Conservation (phyloP, 352 stramenopile species). For the Globisporangium spinosum region DNA sequence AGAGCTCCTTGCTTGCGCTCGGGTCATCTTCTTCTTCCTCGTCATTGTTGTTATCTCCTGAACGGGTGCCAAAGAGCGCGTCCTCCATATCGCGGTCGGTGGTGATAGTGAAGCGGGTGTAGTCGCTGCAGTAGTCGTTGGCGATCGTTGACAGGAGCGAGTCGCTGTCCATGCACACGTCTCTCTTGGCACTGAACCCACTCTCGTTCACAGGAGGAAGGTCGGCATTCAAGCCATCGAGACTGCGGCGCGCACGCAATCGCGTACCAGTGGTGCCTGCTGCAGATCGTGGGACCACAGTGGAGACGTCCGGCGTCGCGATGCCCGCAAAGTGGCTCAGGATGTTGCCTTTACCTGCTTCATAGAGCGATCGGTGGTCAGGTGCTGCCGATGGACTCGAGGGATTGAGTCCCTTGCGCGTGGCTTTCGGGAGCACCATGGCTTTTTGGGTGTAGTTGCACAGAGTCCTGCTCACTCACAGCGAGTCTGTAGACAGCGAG, state of each 20-base stretch:
- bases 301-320: constrained; percentile 29
- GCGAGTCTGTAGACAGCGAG: background rate
- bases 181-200: constrained; percentile 4
- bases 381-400: constrained; percentile 5
- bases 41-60: constrained; percentile 14
- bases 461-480: background rate
- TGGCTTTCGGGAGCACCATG: constrained; percentile 20
- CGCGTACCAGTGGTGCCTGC: background rate
- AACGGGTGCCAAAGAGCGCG: constrained; percentile 16
- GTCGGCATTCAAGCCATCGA: constrained; percentile 12
- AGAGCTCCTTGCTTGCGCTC: constrained; percentile 4
- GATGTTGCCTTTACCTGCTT: constrained; percentile 53
- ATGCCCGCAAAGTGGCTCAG: constrained; percentile 62
- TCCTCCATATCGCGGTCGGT: constrained; percentile 20
- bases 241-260: constrained; percentile 12
- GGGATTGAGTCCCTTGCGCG: constrained; percentile 7
- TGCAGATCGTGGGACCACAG: background rate
- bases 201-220: background rate
- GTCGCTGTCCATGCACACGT: constrained; percentile 6
- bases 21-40: constrained; percentile 2
- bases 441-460: background rate
- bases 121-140: constrained; percentile 9
- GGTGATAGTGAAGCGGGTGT: background rate
- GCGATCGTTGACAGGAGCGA: constrained; percentile 6
- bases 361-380: constrained; percentile 30